Evolutionary conservation across 148 eudicot genomes (phyloP), one percentile per base, ranked within the genome.

Genomic region (Rhododendron mucronatum): DNA sequence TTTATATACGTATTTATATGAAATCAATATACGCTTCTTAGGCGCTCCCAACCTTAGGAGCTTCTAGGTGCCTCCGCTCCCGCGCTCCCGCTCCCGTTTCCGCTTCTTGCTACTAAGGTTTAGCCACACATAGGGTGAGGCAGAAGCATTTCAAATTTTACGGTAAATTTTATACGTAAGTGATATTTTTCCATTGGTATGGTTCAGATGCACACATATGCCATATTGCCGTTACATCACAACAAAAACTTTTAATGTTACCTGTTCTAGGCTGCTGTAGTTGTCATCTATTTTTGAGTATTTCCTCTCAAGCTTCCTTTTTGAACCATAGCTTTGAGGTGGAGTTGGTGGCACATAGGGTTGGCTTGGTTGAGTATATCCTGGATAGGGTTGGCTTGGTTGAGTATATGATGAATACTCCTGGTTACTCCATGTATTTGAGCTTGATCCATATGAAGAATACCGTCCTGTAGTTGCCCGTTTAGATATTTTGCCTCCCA

Each of bases 401-500:
- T 87, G 88, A 65, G 87, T 71, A 71, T 88, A 87, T 13, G 89
- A 80, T 74, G 90, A 90, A 87, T 91, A 86, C 45, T 65, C 90
- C 13, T 89, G 59, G 78, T 85, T 73, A 84, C 33, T 67, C 83
- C 83, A 84, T 44, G 90, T 82, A 63, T 51, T 33, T n/a, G 93
- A 85, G 82, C 85, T 82, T 50, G 94, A 91, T 2, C 87, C 93
- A 88, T 80, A 90, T 21, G 92, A 90, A 83, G 94, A 53, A 86
- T 90, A 92, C 7, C 94, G 87, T 61, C 94, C 87, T 7, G 87
- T 45, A 79, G 76, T 48, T 39, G 91, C 83, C 87, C 86, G 86
- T 81, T 90, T 92, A 44, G 94, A 92, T 89, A 78, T 86, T 84
- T 74, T 91, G 48, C 88, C 91, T 80, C 94, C 94, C 94, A 92